A percentile compares a stretch with the other conserved stretches of the same genome.
phyloP scores from a whole-genome alignment of 371 early-diverging fungal genomes.

The Mortierella sp. region DNA sequence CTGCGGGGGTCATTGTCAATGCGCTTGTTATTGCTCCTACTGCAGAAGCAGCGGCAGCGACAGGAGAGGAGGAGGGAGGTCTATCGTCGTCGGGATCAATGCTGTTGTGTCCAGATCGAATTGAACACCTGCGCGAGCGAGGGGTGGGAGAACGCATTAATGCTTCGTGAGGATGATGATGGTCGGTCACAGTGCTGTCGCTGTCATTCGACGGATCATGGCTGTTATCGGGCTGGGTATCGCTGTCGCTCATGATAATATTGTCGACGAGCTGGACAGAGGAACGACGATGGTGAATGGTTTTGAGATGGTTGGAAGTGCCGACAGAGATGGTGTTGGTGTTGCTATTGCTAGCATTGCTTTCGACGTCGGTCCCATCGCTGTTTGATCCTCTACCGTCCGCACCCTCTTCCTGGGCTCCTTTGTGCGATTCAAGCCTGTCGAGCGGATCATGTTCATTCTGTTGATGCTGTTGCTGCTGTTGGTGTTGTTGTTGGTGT shows the following conservation, averaged over 20 bases:
- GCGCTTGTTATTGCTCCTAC: neutral
- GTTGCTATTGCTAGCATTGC: slow-evolving; percentile 29
- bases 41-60: neutral
- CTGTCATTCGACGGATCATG: slow-evolving; percentile 43
- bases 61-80: neutral
- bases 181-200: slow-evolving; percentile 42
- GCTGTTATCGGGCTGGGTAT: neutral
- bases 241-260: neutral
- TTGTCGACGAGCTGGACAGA: neutral
- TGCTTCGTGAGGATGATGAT: neutral
- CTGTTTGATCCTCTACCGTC: slow-evolving; percentile 19
- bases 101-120: slow-evolving; percentile 18
- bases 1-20: neutral
- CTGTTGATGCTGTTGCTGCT: slow-evolving; percentile 30
- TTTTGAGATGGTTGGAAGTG: slow-evolving; percentile 15
- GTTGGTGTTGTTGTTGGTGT: slow-evolving; percentile 7
- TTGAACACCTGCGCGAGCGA: slow-evolving; percentile 38
- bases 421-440: neutral
- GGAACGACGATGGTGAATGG: slow-evolving; percentile 6
- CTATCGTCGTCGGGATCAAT: slow-evolving; percentile 5
- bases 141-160: slow-evolving; percentile 1
- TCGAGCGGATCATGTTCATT: slow-evolving; percentile 14
- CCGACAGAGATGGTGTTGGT: slow-evolving; percentile 30
- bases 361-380: slow-evolving; percentile 28
- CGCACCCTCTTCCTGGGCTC: slow-evolving; percentile 17